Evolutionary conservation across 371 early-diverging fungal genomes (phyloP), one percentile per base, ranked within the genome.

Genomic region (Saksenaea vasiformis): DNA sequence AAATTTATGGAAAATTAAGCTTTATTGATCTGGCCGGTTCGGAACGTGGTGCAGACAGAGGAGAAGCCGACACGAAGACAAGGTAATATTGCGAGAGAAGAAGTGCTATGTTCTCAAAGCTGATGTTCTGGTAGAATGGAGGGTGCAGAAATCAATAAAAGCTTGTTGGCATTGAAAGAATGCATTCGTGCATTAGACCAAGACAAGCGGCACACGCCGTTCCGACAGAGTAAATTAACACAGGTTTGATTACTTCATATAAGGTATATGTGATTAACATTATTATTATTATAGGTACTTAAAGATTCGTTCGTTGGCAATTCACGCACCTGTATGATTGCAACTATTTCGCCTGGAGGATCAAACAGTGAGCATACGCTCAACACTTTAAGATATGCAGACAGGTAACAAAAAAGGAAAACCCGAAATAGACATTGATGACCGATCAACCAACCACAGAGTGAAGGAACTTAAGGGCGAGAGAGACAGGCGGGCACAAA

Each of bases 91-190:
- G 10, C 5, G 15, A 22, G 44, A 22, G 0, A 22, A 5, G 3
- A 38, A 27, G 24, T 5, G n/a, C n/a, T n/a, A n/a, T 35, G 26
- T 7, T 19, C 61, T 56, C 61, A 57, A 66, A 62, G 61, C 57
- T 24, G 44, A 54, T 14, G 13, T 31, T 24, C 17, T 43, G 34
- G 19, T 58, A 90, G 93, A 66, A 93, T 95, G 94, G 99, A 99
- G 73, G 98, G 98, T 10, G 92, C 97, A 1, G 98, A 98, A 77
- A 99, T 99, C 81, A 99, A 99, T 85, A 98, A 98, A 84, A 94
- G 95, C 68, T 82, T 99, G 61, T 77, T 99, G 56, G 98, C 97
- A 0, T 78, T 99, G 55, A 98, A 98, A 71, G 99, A 98, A 71
- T 98, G 98, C 71, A 98, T 99, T 64, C 90, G 98, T 58, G 98